phyloP scores from a whole-genome alignment of 1,284 basidiomycete species.

The Blastosporella zonata region DNA sequence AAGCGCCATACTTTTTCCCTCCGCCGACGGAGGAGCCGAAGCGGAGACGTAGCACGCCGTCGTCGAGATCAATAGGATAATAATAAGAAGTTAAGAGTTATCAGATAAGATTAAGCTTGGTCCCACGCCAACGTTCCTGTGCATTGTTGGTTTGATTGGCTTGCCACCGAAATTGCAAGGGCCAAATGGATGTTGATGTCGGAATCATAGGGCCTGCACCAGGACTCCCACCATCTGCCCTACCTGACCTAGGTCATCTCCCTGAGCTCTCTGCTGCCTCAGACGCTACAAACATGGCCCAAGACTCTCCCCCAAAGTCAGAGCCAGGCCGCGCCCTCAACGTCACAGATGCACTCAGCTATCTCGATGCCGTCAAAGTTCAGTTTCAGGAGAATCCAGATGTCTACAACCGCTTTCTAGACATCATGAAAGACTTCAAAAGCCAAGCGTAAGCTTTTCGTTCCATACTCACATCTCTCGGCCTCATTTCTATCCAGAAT shows the following conservation, averaged over 20 bases:
- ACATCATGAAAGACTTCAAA: slow-evolving; percentile 99
- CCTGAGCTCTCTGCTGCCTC: slow-evolving; percentile 17
- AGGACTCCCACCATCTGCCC: slow-evolving; percentile 20
- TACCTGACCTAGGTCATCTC: slow-evolving; percentile 13
- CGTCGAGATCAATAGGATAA: background rate
- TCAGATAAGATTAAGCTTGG: slow-evolving; percentile 19
- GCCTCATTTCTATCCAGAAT: slow-evolving; percentile 57
- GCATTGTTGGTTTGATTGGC: slow-evolving; percentile 16
- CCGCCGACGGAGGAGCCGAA: slow-evolving; percentile 37
- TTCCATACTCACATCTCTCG: background rate
- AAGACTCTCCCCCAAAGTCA: slow-evolving; percentile 24
- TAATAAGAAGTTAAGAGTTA: background rate
- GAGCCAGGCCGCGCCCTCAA: slow-evolving; percentile 57
- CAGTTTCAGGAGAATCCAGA: slow-evolving; percentile 92
- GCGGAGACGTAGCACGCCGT: slow-evolving; percentile 16
- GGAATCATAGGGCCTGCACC: slow-evolving; percentile 19
- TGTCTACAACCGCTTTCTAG: slow-evolving; percentile 96
- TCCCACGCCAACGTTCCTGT: slow-evolving; percentile 19
- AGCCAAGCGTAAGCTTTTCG: slow-evolving; percentile 78
- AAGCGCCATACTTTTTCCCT: slow-evolving; percentile 59
- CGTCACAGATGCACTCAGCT: slow-evolving; percentile 93
- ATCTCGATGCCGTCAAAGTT: slow-evolving; percentile 94
- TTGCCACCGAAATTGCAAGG: slow-evolving; percentile 15
- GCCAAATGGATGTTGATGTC: slow-evolving; percentile 24
- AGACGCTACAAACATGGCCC: slow-evolving; percentile 21